Evolutionary conservation across 805 yeast genomes (phyloP), one percentile per base, ranked within the genome.

Genomic region (Saturnispora dispora): DNA sequence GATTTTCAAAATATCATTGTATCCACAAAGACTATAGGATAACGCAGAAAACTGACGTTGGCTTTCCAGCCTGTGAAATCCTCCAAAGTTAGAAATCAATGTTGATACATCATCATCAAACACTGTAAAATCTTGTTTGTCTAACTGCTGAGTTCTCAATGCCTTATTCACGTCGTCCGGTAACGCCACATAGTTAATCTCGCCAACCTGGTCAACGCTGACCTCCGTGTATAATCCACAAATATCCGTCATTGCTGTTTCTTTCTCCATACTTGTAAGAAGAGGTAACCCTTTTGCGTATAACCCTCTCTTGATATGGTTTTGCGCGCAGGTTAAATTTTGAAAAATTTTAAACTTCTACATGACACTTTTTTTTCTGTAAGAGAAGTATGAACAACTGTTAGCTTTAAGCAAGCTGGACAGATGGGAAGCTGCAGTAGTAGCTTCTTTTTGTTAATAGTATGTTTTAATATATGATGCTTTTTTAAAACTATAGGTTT

Each of bases 1-100:
- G 33, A 76, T 62, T 2, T 55, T 56, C 10, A 75, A 51, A 4
- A 71, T 63, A 43, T 49, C 44, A 3, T 41, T 20, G 6, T 4
- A 11, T 23, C 15, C 18, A n/a, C 22, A 36, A 17, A 36, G 37
- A 13, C 18, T 44, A 15, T 43, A 64, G 1, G 72, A 52, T 32
- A 73, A 51, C 11, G 59, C 46, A 6, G 65, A 55, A 22, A 47
- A 27, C 22, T 39, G 43, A 33, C 45, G 51, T 4, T 50, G 54
- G 8, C 54, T 53, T 41, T 44, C 44, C 3, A 55, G 33, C 3
- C 54, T 53, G 41, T 48, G 54, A n/a, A 60, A 55, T 8, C 57
- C 63, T 4, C 62, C 66, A 8, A 17, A 46, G 35, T 35, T 42
- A 30, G 57, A 49, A 5, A 39, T 15, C 18, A 13, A 45, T 11